phyloP scores from a whole-genome alignment of 192 early-diverging fungal genomes.

The Chytriomyces sp. region DNA sequence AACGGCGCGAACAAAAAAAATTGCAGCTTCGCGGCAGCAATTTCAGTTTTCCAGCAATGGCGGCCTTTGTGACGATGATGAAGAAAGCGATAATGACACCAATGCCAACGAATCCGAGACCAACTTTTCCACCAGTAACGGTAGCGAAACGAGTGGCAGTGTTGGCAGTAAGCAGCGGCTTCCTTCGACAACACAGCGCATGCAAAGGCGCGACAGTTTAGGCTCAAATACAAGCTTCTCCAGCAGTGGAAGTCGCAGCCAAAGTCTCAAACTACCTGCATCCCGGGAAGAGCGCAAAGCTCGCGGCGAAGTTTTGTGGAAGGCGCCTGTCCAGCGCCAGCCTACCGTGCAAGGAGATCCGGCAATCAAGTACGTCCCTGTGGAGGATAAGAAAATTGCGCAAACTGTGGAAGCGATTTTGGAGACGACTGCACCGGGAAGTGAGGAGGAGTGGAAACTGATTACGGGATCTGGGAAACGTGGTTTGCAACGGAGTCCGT shows the following conservation, averaged over 20 bases:
- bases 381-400: conserved; percentile 17
- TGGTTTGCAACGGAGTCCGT: conserved; percentile 2
- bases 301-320: conserved; percentile 33
- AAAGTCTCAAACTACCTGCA: conserved; percentile 17
- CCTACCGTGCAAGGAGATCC: background rate
- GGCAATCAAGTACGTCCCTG: background rate
- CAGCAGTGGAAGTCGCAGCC: background rate
- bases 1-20: conserved; percentile 12
- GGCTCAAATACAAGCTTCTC: background rate
- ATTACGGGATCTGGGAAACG: conserved; percentile 5
- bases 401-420: conserved; percentile 18
- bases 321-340: background rate
- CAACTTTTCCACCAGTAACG: background rate
- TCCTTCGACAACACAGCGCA: background rate
- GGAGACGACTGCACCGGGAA: background rate
- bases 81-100: background rate
- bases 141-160: background rate
- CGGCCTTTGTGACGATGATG: background rate
- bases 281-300: conserved; percentile 17
- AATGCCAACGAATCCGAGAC: background rate
- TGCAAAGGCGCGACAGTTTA: background rate
- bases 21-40: background rate
- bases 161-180: background rate
- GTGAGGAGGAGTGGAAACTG: conserved; percentile 29
- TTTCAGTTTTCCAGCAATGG: background rate